Evolutionary conservation across 352 stramenopile species (phyloP), one percentile per base, ranked within the genome.

Genomic region (Globisporangium lucens): DNA sequence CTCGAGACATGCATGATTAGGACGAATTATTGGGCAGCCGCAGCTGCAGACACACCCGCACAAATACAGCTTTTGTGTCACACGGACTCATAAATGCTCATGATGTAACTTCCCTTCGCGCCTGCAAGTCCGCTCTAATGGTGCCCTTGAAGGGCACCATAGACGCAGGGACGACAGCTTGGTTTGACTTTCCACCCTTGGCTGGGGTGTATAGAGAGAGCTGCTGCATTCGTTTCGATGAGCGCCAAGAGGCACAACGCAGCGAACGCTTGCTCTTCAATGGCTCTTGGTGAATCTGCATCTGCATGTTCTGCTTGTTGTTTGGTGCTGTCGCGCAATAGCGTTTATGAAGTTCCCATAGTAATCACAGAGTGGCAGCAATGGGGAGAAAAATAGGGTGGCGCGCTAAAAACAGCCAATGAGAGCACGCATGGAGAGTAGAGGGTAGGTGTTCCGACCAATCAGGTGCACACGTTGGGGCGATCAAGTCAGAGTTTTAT

Each of bases 371-470:
- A 46, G 13, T 46, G 38, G 38, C 41, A 17, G 41, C 41, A 15
- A 49, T 20, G 41, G 41, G 6, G 43, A 51, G 17, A 22, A 29
- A 56, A 56, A 56, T 56, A 56, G 49, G 12, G 43, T 24, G 43
- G 17, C 43, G 41, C 41, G 43, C 43, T 51, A 24, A 51, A 51
- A 51, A 24, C 17, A 59, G 53, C 53, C 53, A 59, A 59, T 59
- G 27, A 60, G 55, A 60, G 55, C 55, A 38, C 29, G 55, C 55
- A 41, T 27, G 20, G 5, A 36, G 30, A 8, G n/a, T 29, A 27
- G 27, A 58, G 55, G 55, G 55, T 60, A 41, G 55, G 55, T 27
- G 49, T 56, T 56, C n/a, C n/a, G 49, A 30, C 49, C 49, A 56
- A 56, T 30, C 49, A 30, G 8, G 43, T 12, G 49, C 49, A n/a